Base-by-base conservation (phyloP, 768 basidiomycete genomes). In the Scleroderma citrinum region DNA sequence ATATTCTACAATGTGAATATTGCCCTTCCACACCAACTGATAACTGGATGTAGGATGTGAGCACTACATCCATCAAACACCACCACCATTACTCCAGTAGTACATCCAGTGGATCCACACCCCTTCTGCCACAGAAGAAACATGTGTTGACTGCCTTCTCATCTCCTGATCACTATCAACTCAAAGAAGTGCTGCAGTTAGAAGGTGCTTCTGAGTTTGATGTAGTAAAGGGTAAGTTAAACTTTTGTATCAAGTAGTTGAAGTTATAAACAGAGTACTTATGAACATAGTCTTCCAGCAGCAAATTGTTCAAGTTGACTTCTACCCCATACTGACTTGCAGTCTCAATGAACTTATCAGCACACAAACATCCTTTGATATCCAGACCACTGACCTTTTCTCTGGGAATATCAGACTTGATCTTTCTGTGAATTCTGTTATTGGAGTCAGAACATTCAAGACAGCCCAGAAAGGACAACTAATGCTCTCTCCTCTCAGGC, bases 401-500 rank as follows among this genome's bases (percentile, higher is more conserved):
- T 26, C 13, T 42, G 46, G 46, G 16, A 44, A 17, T n/a, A 35
- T 51, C 11, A 13, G 3, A 7, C 24, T 49, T 3, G 16, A 49
- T 32, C 17, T 29, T 8, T 31, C 39, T 14, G 8, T 41, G 1
- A 17, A 30, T 11, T 29, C 14, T 4, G 19, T 48, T n/a, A 39
- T 54, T 16, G 46, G 53, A 11, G 44, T 50, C 0, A 31, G 53
- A 8, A 42, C 35, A 3, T 54, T 54, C 40, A 50, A 54, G 42
- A 50, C 31, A 5, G 49, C 49, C 5, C 53, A 54, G 13, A 5
- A 11, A 3, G 53, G 26, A 5, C 36, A 44, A 19, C 20, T 54
- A 3, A 47, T 17, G 3, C 35, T 54, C 3, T 8, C 16, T 2
- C 14, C 41, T 6, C 52, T 44, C 30, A 23, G 26, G 2, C 6